phyloP scores from a whole-genome alignment of 2,329 filamentous ascomycete genomes.

The Allantophomopsis lycopodina region DNA sequence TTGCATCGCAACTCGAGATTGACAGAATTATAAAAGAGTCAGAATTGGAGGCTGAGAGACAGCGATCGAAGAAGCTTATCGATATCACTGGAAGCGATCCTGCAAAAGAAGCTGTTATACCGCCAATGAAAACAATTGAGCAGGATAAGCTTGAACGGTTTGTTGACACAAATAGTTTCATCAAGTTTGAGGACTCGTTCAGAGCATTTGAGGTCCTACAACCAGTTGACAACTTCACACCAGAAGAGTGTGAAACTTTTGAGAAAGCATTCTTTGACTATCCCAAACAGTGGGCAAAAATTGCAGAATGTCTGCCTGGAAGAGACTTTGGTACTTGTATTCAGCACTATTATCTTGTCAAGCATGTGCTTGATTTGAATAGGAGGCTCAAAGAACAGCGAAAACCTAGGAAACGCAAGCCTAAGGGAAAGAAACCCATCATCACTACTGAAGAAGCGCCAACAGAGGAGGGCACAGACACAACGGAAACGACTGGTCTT shows the following conservation, averaged over 20 bases:
- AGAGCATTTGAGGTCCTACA: conserved; percentile 59
- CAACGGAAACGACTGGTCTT: conserved; percentile 41
- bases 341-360: conserved; percentile 76
- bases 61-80: conserved; percentile 49
- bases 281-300: conserved; percentile 72
- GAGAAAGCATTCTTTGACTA: conserved; percentile 62
- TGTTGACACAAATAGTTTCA: conserved; percentile 50
- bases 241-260: conserved; percentile 56
- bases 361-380: conserved; percentile 55
- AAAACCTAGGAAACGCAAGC: conserved; percentile 36
- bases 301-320: conserved; percentile 52
- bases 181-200: conserved; percentile 53
- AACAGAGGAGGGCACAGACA: conserved; percentile 40
- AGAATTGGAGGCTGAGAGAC: conserved; percentile 55
- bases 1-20: conserved; percentile 59
- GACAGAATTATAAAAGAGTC: conserved; percentile 62
- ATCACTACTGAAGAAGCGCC: conserved; percentile 6
- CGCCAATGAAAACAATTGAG: conserved; percentile 51
- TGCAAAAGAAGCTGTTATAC: conserved; percentile 65
- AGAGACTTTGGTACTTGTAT: conserved; percentile 71
- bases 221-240: conserved; percentile 60
- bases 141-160: conserved; percentile 45
- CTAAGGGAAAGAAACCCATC: conserved; percentile 14
- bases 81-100: conserved; percentile 59
- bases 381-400: conserved; percentile 37